Base-by-base conservation (phyloP, 2,329 filamentous ascomycete species). In the Purpureocillium takamizusanense region DNA sequence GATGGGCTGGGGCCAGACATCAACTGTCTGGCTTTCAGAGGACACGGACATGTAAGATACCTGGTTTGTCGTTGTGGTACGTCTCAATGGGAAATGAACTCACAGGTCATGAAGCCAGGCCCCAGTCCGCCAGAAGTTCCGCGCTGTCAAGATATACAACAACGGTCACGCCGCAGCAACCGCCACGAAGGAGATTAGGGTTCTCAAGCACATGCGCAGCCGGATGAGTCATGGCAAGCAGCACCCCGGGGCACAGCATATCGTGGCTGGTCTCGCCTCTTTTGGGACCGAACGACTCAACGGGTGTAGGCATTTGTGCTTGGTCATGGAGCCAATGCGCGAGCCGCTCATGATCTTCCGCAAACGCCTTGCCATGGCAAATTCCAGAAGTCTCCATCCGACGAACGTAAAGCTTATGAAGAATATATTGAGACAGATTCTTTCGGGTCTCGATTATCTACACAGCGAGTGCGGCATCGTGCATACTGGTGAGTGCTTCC, bases 401-500 rank as follows among this genome's bases (percentile, higher is more conserved):
- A 30, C 12, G 13, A 37, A 33, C 11, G 28, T 48, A 2, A 39
- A 45, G 1, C 48, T 68, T 13, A 47, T 69, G 11, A 62, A 58
- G 42, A 42, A 43, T 14, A 54, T 56, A 31, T 51, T 70, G 16
- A 41, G 40, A 12, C 46, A 40, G 14, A 42, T 53, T n/a, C 59
- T 69, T n/a, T 55, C 56, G 29, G 65, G 62, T 17, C 56, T 68
- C 4, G 62, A 69, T 33, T 56, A 46, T 23, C 45, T 69, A 29
- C 65, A 69, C 44, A 57, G 52, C 4, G 59, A 67, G 43, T 62
- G 59, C 50, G 57, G 61, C 29, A 49, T 70, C 42, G 53, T 67
- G 17, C 66, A 71, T 25, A 25, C 21, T 25, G 21, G 21, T 25
- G 21, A 25, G 21, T 25, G n/a, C n/a, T n/a, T n/a, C n/a, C n/a